A percentile compares a stretch with the other conserved stretches of the same genome.
Evolutionary conservation across 164 flowering plant species (phyloP).

Genomic region (Saururus chinensis): DNA sequence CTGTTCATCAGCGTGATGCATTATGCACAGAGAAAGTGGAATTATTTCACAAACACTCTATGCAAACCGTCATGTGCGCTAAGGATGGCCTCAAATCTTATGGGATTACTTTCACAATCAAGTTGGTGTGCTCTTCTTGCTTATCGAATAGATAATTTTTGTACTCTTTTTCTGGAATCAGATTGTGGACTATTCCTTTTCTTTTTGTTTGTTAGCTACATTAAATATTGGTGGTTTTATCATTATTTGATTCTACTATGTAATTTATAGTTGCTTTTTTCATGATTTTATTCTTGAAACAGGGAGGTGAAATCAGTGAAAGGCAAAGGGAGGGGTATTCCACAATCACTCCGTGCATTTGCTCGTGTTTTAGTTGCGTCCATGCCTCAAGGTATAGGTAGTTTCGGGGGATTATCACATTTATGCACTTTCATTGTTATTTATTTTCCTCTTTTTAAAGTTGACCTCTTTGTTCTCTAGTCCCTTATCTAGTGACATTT

Average conservation of each 20-base stretch:
- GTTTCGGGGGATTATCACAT: no score
- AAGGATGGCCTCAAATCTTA: conserved; percentile 16
- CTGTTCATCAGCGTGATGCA: conserved; percentile 38
- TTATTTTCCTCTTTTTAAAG: background rate
- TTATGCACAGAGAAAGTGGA: conserved; percentile 45
- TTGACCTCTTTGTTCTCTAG: background rate
- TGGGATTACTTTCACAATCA: conserved; percentile 47
- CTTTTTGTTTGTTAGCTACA: background rate
- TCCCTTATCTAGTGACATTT: background rate
- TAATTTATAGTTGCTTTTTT: background rate
- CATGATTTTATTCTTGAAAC: background rate
- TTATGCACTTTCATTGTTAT: background rate
- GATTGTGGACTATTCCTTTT: background rate
- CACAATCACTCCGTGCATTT: conserved; percentile 82
- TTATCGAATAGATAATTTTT: background rate
- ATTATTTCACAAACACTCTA: conserved; percentile 32
- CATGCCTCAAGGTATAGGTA: conserved; percentile 40
- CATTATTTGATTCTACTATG: background rate
- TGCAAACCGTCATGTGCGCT: conserved; percentile 20
- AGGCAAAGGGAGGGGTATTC: conserved; percentile 79
- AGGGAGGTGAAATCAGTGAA: conserved; percentile 62
- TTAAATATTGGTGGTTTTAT: background rate
- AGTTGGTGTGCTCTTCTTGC: conserved; percentile 31
- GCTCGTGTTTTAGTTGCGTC: conserved; percentile 53
- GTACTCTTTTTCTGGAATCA: no score